Percentiles rank a stretch among this genome's conserved stretches.
Evolutionary conservation across 2,329 filamentous ascomycete genomes (phyloP).

Genomic region (Colletotrichum liaoningense): DNA sequence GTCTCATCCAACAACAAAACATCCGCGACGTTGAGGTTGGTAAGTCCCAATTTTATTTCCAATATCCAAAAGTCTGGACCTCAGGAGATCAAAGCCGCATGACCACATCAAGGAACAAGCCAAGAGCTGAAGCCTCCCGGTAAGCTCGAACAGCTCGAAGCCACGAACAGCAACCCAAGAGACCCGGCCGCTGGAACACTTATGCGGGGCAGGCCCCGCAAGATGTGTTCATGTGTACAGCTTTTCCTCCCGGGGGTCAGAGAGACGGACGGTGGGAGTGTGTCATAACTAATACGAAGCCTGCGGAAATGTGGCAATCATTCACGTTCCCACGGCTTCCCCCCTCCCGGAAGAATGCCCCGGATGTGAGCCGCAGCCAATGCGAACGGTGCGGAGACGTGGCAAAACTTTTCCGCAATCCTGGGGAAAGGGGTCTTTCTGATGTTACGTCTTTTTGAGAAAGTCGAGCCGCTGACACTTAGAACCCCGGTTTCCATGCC

Average conservation of each 20-base stretch:
- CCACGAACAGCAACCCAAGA: background rate
- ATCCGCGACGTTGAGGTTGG: constrained; percentile 4
- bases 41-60: background rate
- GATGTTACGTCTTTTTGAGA: background rate
- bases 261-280: background rate
- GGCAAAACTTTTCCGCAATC: constrained; percentile 12
- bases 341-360: background rate
- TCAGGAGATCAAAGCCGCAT: background rate
- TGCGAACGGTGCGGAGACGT: constrained; percentile 5
- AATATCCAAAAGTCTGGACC: constrained; percentile 5
- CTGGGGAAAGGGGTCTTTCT: background rate
- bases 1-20: constrained; percentile 13
- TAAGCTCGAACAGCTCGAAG: background rate
- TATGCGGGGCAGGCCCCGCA: background rate
- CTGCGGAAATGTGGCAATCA: constrained; percentile 4
- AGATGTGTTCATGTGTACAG: background rate
- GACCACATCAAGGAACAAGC: background rate
- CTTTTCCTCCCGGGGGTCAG: background rate
- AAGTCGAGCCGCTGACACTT: constrained; percentile 1
- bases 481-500: background rate
- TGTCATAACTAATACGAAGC: constrained; percentile 14
- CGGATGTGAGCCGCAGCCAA: background rate
- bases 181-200: background rate
- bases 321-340: background rate
- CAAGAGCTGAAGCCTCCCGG: constrained; percentile 1